Evolutionary conservation across 805 yeast genomes (phyloP).

Genomic region (Metschnikowia cerradonensis): DNA sequence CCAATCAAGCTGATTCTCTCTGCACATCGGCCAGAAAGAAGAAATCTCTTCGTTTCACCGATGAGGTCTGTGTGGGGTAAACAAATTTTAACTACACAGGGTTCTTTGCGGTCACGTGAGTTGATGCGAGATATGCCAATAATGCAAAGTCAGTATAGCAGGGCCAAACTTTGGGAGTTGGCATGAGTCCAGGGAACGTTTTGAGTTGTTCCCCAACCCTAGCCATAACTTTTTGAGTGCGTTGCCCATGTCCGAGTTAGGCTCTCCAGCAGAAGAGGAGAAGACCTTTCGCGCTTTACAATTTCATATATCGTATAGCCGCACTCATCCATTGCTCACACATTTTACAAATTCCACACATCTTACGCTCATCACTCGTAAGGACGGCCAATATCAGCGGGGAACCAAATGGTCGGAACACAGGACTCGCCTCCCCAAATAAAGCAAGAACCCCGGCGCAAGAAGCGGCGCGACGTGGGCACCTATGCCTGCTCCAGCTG

Average conservation of each 20-base stretch:
- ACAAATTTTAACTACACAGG: neutral
- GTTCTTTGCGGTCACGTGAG: neutral
- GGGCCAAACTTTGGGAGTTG: neutral
- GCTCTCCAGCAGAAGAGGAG: neutral
- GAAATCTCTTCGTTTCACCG: constrained; percentile 2
- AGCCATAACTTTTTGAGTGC: neutral
- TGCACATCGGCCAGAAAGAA: neutral
- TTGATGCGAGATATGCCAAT: neutral
- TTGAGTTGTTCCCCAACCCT: neutral
- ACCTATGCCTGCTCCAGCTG: constrained; percentile 48
- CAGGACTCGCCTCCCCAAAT: neutral
- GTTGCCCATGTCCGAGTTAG: neutral
- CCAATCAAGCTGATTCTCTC: neutral
- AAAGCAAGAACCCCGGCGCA: constrained; percentile 4
- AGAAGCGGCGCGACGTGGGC: constrained; percentile 22
- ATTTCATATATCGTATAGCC: neutral
- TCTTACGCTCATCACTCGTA: neutral
- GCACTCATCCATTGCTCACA: neutral
- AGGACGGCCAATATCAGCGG: neutral
- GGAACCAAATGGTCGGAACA: neutral
- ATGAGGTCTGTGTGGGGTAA: constrained; percentile 3
- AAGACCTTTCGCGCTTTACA: neutral
- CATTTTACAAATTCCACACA: neutral
- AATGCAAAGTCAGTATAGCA: neutral
- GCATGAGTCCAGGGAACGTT: neutral